Evolutionary conservation across 139 green algal species (phyloP).

Genomic region (Picochlorum sp.): DNA sequence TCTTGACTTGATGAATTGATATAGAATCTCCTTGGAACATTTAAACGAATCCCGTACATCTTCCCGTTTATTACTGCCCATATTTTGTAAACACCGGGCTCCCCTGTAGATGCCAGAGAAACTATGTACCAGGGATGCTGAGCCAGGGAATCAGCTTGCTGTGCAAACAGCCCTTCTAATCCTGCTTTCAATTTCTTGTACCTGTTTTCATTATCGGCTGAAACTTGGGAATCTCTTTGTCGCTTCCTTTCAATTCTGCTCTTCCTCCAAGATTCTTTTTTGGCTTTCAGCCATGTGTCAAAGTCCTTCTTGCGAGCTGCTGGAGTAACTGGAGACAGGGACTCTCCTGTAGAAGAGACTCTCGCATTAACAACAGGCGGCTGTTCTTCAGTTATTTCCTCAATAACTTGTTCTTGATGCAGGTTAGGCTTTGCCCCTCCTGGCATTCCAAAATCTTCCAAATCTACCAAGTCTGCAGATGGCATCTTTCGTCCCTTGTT

Average conservation of each 20-base stretch:
- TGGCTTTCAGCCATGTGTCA: slow-evolving; percentile 56
- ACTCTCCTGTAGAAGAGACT: too few species aligned
- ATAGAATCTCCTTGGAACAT: slow-evolving; percentile 52
- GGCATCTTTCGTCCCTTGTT: too few species aligned
- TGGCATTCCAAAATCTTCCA: slow-evolving; percentile 20
- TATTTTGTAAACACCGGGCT: slow-evolving; percentile 26
- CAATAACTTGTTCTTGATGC: slow-evolving; percentile 3
- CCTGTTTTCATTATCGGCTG: background rate
- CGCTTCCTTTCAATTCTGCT: slow-evolving; percentile 30
- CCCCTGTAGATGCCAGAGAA: slow-evolving; percentile 40
- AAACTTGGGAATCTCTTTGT: slow-evolving; percentile 2
- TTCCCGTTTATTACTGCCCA: slow-evolving; percentile 47
- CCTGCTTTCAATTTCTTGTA: background rate
- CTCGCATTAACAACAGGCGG: background rate
- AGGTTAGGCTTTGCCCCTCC: slow-evolving; percentile 4
- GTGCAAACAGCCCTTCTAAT: slow-evolving; percentile 41
- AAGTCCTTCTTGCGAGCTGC: slow-evolving; percentile 38
- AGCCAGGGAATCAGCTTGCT: slow-evolving; percentile 29
- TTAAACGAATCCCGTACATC: slow-evolving; percentile 48
- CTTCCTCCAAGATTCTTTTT: slow-evolving; percentile 65
- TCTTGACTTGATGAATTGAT: slow-evolving; percentile 29
- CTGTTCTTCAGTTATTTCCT: background rate
- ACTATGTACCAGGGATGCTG: slow-evolving; percentile 70
- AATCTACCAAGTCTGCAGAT: slow-evolving; percentile 1
- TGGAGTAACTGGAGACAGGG: too few species aligned